phyloP scores from a whole-genome alignment of 176 grass and related monocot genomes.

The barley (Hordeum vulgare) region MorexV3_pseudomolecules_assembly NC_058519.1:3194365-3194864 shows the following conservation, averaged over 20 bases:
- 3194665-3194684: neutral
- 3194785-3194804: neutral
- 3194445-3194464: neutral
- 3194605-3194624: neutral
- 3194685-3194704: neutral
- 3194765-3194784: neutral
- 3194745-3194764: neutral
- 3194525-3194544: neutral
- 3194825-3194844: neutral
- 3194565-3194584: neutral
- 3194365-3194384: too few relatives aligned
- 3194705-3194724: neutral
- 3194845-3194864: neutral
- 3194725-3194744: neutral
- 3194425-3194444: neutral
- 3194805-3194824: neutral
- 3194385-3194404: neutral
- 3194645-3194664: neutral
- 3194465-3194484: neutral
- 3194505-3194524: neutral
- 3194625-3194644: neutral
- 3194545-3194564: neutral
- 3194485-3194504: neutral
- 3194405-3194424: neutral
- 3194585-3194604: neutral